Conservation (phyloP, 306 rosid species). For the Phaseolus lunatus region DNA sequence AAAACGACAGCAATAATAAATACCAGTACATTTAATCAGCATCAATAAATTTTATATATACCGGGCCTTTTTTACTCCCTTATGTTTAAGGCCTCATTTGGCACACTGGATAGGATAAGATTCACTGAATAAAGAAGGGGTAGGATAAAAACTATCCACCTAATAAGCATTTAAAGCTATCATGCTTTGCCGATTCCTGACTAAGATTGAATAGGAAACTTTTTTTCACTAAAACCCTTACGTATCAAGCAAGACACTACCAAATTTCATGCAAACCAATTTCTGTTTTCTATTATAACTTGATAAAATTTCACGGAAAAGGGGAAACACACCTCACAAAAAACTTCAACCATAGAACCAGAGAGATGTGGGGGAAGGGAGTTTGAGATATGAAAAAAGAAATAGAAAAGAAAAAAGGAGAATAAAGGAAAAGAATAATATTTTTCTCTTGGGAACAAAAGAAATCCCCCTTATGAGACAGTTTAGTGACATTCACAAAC, state of each 20-base stretch:
- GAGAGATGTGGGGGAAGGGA: constrained; percentile 14
- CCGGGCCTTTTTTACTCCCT: not conserved
- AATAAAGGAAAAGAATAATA: not conserved
- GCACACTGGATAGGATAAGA: not conserved
- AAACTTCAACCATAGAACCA: constrained; percentile 1
- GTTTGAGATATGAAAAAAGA: not conserved
- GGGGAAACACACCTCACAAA: not conserved
- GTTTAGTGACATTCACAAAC: constrained; percentile 10
- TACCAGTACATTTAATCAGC: not conserved
- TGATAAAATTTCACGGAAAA: not conserved
- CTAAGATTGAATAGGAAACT: not conserved
- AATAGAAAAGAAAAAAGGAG: not conserved
- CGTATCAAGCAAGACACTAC: not conserved
- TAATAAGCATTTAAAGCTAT: not conserved
- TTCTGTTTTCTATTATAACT: not conserved
- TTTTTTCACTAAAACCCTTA: not conserved
- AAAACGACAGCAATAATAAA: constrained; percentile 12
- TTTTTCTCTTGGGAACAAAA: not conserved
- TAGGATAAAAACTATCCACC: not conserved
- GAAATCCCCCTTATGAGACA: not conserved
- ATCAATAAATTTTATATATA: not conserved
- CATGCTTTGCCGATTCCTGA: not conserved
- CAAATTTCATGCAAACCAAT: not conserved
- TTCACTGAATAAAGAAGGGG: not conserved
- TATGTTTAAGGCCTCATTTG: not conserved